These are phyloP conservation scores for Ceratobasidium theobromae DNA, from an alignment of 1,284 basidiomycete species.

Conservation along the genomic window DNA sequence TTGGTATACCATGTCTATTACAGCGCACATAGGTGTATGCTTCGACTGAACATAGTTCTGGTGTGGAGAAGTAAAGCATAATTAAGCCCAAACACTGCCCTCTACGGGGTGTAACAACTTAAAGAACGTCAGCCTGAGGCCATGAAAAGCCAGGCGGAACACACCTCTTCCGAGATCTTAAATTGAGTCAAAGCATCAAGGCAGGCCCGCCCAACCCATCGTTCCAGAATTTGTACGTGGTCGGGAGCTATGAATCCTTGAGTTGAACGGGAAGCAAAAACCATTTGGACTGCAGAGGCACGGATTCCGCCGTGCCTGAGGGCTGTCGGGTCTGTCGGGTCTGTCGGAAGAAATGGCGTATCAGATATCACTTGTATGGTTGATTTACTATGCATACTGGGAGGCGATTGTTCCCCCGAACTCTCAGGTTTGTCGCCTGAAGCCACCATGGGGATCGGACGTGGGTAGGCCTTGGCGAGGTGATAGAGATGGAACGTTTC, in stretches of 20 bases:
- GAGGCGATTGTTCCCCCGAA: too few relatives aligned
- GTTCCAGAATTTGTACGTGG: conserved; percentile 63
- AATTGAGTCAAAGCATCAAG: conserved; percentile 51
- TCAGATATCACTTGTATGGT: too few relatives aligned
- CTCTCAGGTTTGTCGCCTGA: too few relatives aligned
- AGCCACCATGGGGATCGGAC: too few relatives aligned
- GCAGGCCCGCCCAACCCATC: conserved; percentile 60
- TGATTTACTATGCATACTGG: too few relatives aligned
- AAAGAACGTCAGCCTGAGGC: not conserved
- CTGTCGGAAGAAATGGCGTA: too few relatives aligned
- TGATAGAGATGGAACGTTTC: conserved; percentile 78
- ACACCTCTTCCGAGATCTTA: conserved; percentile 29
- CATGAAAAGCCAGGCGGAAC: not conserved
- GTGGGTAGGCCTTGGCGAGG: conserved; percentile 50
- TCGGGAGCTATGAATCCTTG: conserved; percentile 75
- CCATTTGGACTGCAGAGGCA: conserved; percentile 78
- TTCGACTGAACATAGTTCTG: not conserved
- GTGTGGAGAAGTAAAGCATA: not conserved
- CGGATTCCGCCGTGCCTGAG: conserved; percentile 49
- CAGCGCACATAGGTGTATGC: not conserved
- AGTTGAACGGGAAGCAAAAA: conserved; percentile 78
- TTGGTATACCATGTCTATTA: not conserved
- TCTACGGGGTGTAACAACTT: conserved; percentile 26
- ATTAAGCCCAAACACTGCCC: conserved; percentile 29
- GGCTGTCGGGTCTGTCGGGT: not conserved